A percentile compares a stretch with the other conserved stretches of the same genome.
These are phyloP conservation scores for Punica granatum DNA, from an alignment of 345 rosid species.

Conservation along the genomic window DNA sequence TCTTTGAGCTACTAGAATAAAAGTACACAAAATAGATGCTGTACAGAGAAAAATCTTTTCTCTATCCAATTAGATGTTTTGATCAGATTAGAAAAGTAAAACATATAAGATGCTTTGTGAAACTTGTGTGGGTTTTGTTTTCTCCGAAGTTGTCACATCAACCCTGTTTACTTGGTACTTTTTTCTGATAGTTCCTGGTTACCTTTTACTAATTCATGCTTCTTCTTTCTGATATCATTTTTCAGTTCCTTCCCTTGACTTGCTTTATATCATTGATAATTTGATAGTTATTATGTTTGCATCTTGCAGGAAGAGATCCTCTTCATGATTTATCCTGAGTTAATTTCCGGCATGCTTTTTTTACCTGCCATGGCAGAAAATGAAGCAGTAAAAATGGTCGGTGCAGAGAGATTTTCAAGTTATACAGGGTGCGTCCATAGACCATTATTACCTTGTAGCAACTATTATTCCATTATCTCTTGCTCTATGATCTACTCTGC, in stretches of 20 bases:
- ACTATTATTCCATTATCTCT: background rate
- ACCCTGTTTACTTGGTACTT: no score
- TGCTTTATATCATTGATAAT: background rate
- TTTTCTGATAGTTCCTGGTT: background rate
- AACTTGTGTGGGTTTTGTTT: background rate
- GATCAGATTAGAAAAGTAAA: background rate
- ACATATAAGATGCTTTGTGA: background rate
- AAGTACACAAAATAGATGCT: background rate
- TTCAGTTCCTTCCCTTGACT: background rate
- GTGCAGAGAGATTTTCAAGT: constrained; percentile 76
- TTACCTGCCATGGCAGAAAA: constrained; percentile 83
- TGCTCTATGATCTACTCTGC: background rate
- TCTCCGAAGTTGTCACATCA: background rate
- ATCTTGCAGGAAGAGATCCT: constrained; percentile 83
- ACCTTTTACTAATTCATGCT: background rate
- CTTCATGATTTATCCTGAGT: constrained; percentile 91
- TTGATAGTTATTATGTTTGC: background rate
- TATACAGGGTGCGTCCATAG: constrained; percentile 65
- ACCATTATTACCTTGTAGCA: background rate
- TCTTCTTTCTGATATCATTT: background rate
- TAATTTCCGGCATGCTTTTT: constrained; percentile 90
- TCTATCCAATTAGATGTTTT: background rate
- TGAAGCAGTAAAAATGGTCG: constrained; percentile 82
- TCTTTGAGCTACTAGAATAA: background rate
- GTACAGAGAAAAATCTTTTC: background rate